Evolutionary conservation across 1,284 basidiomycete genomes (phyloP).

Genomic region (Ceratobasidium sp.): DNA sequence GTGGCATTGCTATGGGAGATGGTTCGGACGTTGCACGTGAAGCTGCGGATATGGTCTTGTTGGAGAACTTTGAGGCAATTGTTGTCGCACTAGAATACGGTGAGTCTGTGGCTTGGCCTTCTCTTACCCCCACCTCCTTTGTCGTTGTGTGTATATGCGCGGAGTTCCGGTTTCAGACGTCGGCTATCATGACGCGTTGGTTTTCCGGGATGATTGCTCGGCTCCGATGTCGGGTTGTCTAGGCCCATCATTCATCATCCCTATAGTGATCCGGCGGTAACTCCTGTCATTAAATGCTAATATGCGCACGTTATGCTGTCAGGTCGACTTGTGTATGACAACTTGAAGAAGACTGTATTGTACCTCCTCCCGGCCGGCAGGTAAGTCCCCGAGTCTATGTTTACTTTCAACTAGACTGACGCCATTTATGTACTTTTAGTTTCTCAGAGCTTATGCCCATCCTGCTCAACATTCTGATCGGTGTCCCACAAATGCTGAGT

Average conservation of each 20-base stretch:
- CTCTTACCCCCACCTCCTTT: not conserved
- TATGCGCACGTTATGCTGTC: slow-evolving; percentile 29
- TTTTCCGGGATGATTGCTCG: slow-evolving; percentile 3
- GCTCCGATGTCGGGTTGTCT: not conserved
- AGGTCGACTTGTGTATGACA: slow-evolving; percentile 75
- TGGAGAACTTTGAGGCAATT: slow-evolving; percentile 62
- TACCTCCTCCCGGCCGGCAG: slow-evolving; percentile 55
- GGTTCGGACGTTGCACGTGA: slow-evolving; percentile 79
- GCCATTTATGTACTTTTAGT: slow-evolving; percentile 49
- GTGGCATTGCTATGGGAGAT: slow-evolving; percentile 77
- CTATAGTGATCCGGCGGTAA: slow-evolving; percentile 45
- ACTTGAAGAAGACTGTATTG: slow-evolving; percentile 64
- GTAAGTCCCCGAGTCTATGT: not conserved
- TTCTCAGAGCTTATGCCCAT: slow-evolving; percentile 78
- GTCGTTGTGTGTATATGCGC: not conserved
- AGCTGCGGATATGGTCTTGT: slow-evolving; percentile 76
- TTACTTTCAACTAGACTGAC: not conserved
- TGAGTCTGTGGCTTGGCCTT: slow-evolving; percentile 29
- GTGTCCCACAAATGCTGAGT: slow-evolving; percentile 64
- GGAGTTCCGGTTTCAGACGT: not conserved
- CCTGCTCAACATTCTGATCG: slow-evolving; percentile 63
- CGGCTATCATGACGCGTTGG: not conserved
- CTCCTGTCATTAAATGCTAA: not conserved
- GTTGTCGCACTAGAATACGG: slow-evolving; percentile 61
- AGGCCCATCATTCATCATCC: slow-evolving; percentile 41